These are phyloP conservation scores for Citrullus amarus DNA, from an alignment of 306 rosid genomes.

Conservation along the genomic window DNA sequence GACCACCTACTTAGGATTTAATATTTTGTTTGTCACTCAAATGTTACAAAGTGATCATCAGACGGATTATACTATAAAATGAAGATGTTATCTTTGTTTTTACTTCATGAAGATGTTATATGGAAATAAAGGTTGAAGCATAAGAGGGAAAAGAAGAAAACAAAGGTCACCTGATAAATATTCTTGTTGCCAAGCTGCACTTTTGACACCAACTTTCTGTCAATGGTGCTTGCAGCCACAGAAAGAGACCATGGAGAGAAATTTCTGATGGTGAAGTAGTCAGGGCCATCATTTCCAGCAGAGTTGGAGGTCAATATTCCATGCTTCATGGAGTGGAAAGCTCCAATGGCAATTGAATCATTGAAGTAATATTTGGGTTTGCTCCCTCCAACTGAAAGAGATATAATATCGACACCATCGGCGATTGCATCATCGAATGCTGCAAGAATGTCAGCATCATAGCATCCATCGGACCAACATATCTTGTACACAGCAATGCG, in stretches of 20 bases:
- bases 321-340: constrained; percentile 39
- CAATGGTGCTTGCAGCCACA: constrained; percentile 38
- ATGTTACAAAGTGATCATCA: no score
- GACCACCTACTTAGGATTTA: no score
- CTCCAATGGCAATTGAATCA: constrained; percentile 22
- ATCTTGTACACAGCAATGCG: constrained; percentile 33
- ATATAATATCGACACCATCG: constrained; percentile 41
- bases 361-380: constrained; percentile 5
- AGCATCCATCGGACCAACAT: constrained; percentile 14
- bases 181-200: constrained; percentile 25
- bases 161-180: constrained; percentile 14
- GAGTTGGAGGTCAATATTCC: constrained; percentile 33
- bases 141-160: not conserved
- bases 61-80: no score
- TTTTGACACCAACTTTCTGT: constrained; percentile 21
- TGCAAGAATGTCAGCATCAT: not conserved
- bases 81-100: no score
- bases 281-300: constrained; percentile 28
- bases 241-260: constrained; percentile 44
- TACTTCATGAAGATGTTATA: not conserved
- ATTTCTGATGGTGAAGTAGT: not conserved
- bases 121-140: no score
- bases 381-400: constrained; percentile 12
- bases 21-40: no score
- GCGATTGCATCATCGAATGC: constrained; percentile 40